Conservation (phyloP, 345 rosid genomes). For the Turnera subulata region DNA sequence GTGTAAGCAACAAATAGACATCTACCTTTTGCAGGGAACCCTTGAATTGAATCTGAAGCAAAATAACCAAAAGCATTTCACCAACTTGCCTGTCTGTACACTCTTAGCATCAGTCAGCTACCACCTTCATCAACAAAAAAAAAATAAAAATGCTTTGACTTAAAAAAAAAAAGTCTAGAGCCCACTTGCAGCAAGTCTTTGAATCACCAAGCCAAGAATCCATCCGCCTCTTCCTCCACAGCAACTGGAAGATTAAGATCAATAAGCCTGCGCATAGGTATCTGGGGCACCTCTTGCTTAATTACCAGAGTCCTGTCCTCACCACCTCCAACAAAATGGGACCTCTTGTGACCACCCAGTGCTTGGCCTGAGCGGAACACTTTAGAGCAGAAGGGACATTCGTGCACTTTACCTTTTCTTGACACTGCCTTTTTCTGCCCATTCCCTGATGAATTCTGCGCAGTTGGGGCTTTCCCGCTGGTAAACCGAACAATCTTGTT, state of each 20-base stretch:
- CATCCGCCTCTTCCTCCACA: conserved; percentile 43
- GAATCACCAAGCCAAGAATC: conserved; percentile 35
- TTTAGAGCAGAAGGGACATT: conserved; percentile 85
- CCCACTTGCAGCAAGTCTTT: conserved; percentile 5
- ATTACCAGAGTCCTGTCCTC: conserved; percentile 51
- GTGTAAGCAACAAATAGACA: conserved; percentile 23
- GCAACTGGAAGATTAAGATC: conserved; percentile 96
- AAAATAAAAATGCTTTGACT: too few species aligned
- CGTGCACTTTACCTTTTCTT: conserved; percentile 61
- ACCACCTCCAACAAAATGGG: conserved; percentile 73
- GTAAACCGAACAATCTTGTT: conserved; percentile 16
- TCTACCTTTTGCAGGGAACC: conserved; percentile 23
- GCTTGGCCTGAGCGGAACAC: conserved; percentile 94
- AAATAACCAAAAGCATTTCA: conserved; percentile 20
- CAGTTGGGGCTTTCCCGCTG: conserved; percentile 26
- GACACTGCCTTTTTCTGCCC: conserved; percentile 29
- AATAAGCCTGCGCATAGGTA: conserved; percentile 40
- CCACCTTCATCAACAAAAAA: conserved; percentile 19
- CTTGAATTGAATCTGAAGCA: conserved; percentile 40
- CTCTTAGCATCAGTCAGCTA: conserved; percentile 16
- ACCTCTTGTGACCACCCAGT: conserved; percentile 93
- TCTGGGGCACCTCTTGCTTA: conserved; percentile 39
- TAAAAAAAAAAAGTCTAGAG: conserved; percentile 11
- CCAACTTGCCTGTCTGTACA: conserved; percentile 36
- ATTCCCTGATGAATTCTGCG: conserved; percentile 22